A percentile compares a stretch with the other conserved stretches of the same genome.
Evolutionary conservation across 306 rosid genomes (phyloP).

Genomic region (Gynostemma pentaphyllum): DNA sequence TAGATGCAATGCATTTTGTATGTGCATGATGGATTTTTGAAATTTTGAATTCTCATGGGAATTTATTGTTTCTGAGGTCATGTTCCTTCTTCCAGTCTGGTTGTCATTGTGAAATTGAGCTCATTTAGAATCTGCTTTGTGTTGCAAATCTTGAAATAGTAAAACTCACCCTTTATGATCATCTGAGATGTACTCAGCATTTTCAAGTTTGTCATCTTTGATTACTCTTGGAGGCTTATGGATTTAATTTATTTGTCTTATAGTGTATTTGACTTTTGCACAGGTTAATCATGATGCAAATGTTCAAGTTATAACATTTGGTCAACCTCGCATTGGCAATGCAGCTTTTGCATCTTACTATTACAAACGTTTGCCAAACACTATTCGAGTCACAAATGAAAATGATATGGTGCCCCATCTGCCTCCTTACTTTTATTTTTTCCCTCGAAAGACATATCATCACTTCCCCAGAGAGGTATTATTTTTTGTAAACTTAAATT

Average conservation of each 20-base stretch:
- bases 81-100: not conserved
- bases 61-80: not conserved
- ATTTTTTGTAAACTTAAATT: not conserved
- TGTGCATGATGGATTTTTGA: not conserved
- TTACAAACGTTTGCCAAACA: conserved; percentile 41
- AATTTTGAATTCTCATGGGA: not conserved
- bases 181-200: not conserved
- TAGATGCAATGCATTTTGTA: not conserved
- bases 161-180: conserved; percentile 1
- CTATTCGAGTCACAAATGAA: conserved; percentile 66
- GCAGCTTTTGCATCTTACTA: conserved; percentile 69
- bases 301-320: conserved; percentile 85
- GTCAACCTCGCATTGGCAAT: conserved; percentile 97
- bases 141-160: conserved; percentile 4
- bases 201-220: conserved; percentile 6
- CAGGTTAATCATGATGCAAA: conserved; percentile 59
- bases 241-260: not conserved
- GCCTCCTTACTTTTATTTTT: conserved; percentile 72
- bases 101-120: not conserved
- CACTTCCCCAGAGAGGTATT: conserved; percentile 95
- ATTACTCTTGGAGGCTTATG: not conserved
- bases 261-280: conserved; percentile 8
- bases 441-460: conserved; percentile 81
- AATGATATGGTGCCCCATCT: conserved; percentile 92
- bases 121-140: not conserved